These are phyloP conservation scores for Gastroboletus turbinatus DNA, from an alignment of 1,284 basidiomycete genomes.

Conservation along the genomic window DNA sequence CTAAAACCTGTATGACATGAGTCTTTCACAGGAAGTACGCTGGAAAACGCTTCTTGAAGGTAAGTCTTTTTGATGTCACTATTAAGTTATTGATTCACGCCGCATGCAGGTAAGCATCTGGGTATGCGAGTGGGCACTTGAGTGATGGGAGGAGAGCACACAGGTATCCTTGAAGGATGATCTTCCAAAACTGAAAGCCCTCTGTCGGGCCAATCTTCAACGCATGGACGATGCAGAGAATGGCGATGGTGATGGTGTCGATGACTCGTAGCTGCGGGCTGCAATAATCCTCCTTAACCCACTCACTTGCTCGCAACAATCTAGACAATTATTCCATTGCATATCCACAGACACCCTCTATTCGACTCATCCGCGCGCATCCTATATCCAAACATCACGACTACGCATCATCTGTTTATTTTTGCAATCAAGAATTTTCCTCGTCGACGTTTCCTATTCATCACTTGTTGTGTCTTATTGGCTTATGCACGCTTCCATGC, in stretches of 20 bases:
- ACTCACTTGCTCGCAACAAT: no score
- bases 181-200: conserved; percentile 52
- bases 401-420: conserved; percentile 33
- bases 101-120: conserved; percentile 53
- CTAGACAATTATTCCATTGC: no score
- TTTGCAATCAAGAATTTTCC: conserved; percentile 31
- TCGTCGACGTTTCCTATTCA: conserved; percentile 17
- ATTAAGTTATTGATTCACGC: background rate
- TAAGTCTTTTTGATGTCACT: conserved; percentile 27
- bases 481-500: conserved; percentile 13
- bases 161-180: conserved; percentile 53
- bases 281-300: no score
- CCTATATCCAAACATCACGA: conserved; percentile 7
- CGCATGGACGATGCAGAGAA: conserved; percentile 25
- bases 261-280: no score
- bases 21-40: no score
- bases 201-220: conserved; percentile 42
- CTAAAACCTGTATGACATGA: no score
- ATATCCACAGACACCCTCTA: no score
- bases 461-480: conserved; percentile 23
- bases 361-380: no score
- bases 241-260: no score
- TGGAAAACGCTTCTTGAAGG: conserved; percentile 46
- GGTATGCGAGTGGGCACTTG: conserved; percentile 63
- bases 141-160: conserved; percentile 55